phyloP scores from a whole-genome alignment of 306 rosid genomes.

The Begonia fuchsioides region DNA sequence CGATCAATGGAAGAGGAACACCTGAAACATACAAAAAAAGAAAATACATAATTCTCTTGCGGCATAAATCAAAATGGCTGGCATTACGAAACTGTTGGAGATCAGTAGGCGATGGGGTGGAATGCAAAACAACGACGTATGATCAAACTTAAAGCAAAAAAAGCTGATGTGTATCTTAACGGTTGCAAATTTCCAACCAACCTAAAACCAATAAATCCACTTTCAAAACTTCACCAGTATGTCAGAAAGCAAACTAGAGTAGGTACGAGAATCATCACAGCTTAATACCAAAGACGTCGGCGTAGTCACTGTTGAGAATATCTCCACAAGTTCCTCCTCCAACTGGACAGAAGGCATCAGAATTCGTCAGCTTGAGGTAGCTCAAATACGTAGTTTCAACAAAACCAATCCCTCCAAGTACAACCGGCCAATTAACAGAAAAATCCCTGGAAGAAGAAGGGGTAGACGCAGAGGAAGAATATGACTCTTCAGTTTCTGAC shows the following conservation, averaged over 20 bases:
- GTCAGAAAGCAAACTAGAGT: no score
- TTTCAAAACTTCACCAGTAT: no score
- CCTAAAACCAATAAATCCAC: no score
- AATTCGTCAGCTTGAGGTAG: slow-evolving; percentile 12
- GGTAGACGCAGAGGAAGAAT: slow-evolving; percentile 2
- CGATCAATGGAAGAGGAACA: no score
- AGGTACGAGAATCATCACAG: no score
- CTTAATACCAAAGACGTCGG: slow-evolving; percentile 36
- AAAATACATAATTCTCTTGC: no score
- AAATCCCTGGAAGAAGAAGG: slow-evolving; percentile 19
- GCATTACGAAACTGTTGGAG: slow-evolving; percentile 42
- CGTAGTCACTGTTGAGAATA: slow-evolving; percentile 46
- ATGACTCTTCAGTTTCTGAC: slow-evolving; percentile 20
- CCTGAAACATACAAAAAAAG: no score
- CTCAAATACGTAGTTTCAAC: slow-evolving; percentile 71
- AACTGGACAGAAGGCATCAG: slow-evolving; percentile 31
- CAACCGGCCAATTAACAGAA: slow-evolving; percentile 28
- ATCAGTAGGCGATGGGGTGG: slow-evolving; percentile 14
- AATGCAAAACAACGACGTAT: no score
- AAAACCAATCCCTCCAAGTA: slow-evolving; percentile 52
- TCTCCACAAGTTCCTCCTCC: slow-evolving; percentile 30
- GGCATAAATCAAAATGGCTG: not conserved
- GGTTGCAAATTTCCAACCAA: slow-evolving; percentile 7
- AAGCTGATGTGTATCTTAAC: no score
- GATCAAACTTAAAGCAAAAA: no score